Conservation (phyloP, 1,139 yeast species). For the Pichia sp. region DNA sequence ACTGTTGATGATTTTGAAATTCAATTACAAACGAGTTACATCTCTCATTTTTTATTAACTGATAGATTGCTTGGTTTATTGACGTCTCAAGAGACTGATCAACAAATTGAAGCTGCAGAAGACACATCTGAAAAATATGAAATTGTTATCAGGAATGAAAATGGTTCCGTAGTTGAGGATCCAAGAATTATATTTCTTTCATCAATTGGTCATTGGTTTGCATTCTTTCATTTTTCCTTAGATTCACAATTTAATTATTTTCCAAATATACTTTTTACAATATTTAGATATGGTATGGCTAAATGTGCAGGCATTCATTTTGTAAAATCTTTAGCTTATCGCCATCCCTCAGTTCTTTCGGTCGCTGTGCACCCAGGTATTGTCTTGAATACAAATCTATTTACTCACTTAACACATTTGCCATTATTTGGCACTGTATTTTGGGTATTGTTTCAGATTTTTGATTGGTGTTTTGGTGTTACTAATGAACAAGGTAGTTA, state of each 20-base stretch:
- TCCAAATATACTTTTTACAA: constrained; percentile 67
- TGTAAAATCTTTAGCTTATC: constrained; percentile 56
- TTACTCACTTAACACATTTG: constrained; percentile 69
- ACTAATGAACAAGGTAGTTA: constrained; percentile 65
- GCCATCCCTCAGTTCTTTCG: constrained; percentile 61
- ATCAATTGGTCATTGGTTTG: constrained; percentile 63
- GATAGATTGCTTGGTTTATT: constrained; percentile 53
- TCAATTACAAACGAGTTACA: constrained; percentile 73
- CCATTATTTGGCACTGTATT: constrained; percentile 69
- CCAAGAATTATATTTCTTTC: constrained; percentile 65
- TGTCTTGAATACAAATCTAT: constrained; percentile 70
- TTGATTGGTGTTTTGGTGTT: constrained; percentile 66
- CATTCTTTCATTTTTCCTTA: constrained; percentile 45
- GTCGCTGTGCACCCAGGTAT: constrained; percentile 81
- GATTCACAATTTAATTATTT: constrained; percentile 46
- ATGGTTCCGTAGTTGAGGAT: constrained; percentile 18
- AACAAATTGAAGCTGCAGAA: background rate
- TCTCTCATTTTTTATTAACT: constrained; percentile 70
- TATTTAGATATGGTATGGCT: constrained; percentile 76
- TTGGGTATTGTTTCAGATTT: constrained; percentile 62
- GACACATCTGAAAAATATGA: background rate
- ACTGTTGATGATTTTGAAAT: constrained; percentile 68
- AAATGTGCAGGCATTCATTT: constrained; percentile 78
- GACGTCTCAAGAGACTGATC: constrained; percentile 29
- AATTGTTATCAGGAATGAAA: constrained; percentile 4